Evolutionary conservation across 192 early-diverging fungal genomes (phyloP).

Genomic region (Gryganskiella cystojenkinii): DNA sequence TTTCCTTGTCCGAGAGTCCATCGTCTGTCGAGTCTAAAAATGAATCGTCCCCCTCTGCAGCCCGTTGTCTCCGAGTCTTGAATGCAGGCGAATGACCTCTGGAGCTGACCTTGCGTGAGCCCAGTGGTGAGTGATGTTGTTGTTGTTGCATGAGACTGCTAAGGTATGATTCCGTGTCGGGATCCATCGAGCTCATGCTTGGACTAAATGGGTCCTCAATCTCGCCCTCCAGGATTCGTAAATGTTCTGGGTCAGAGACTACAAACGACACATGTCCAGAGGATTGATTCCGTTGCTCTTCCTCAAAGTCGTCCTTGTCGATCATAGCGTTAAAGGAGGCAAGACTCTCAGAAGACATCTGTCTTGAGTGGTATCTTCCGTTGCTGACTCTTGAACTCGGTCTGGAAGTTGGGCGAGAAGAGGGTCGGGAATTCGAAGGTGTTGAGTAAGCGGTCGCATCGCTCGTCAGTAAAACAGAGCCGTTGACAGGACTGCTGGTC

Average conservation of each 20-base stretch:
- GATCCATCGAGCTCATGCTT: conserved; percentile 46
- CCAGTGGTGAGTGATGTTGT: conserved; percentile 43
- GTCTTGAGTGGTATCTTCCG: conserved; percentile 39
- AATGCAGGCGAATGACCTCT: conserved; percentile 44
- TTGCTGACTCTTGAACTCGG: conserved; percentile 17
- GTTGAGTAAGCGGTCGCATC: conserved; percentile 35
- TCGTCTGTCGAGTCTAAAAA: conserved; percentile 44
- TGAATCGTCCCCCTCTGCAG: conserved; percentile 28
- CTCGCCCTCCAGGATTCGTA: conserved; percentile 40
- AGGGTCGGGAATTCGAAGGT: conserved; percentile 34
- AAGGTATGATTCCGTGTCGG: conserved; percentile 38
- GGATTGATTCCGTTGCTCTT: conserved; percentile 13
- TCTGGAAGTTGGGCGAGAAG: conserved; percentile 42
- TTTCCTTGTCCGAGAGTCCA: conserved; percentile 38
- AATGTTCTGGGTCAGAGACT: conserved; percentile 46
- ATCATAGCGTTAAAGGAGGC: conserved; percentile 42
- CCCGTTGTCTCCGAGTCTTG: conserved; percentile 30
- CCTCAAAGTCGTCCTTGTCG: conserved; percentile 37
- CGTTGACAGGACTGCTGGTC: conserved; percentile 34
- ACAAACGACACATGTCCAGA: conserved; percentile 41
- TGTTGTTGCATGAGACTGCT: conserved; percentile 42
- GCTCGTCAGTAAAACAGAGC: conserved; percentile 17
- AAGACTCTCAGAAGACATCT: conserved; percentile 47
- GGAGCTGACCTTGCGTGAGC: conserved; percentile 23
- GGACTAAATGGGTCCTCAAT: conserved; percentile 53